Evolutionary conservation across 208 protist species (phyloP).

Genomic region (Leishmania major): DNA sequence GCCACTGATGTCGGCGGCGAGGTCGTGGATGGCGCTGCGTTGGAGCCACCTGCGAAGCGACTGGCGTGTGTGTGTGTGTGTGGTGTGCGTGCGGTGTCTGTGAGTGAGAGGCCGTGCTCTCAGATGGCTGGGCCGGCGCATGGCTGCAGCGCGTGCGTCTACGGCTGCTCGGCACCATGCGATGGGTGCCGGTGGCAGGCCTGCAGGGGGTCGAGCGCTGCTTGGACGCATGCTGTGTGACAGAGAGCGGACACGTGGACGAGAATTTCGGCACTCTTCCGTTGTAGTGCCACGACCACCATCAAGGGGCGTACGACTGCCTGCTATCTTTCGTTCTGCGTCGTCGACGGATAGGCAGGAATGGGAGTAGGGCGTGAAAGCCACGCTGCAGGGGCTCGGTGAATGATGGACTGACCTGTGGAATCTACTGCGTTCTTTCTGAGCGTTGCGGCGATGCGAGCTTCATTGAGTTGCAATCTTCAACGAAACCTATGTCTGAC

Average conservation of each 20-base stretch:
- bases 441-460: slow-evolving; percentile 9
- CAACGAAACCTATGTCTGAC: slow-evolving; percentile 17
- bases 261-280: too few species aligned
- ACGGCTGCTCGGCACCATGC: background rate
- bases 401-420: slow-evolving; percentile 16
- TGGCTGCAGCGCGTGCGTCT: background rate
- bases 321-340: too few species aligned
- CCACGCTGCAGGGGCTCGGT: background rate
- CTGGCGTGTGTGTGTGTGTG: background rate
- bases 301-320: too few species aligned
- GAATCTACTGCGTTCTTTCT: slow-evolving; percentile 20
- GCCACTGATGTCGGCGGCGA: too few species aligned
- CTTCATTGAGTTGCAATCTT: slow-evolving; percentile 16
- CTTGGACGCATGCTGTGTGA: too few species aligned
- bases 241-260: too few species aligned
- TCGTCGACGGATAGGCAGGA: too few species aligned
- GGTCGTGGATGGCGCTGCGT: too few species aligned
- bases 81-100: too few species aligned
- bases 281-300: too few species aligned
- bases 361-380: too few species aligned
- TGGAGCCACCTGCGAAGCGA: background rate
- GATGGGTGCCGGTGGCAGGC: background rate
- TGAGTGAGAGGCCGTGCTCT: background rate
- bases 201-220: background rate
- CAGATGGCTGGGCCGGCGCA: too few species aligned